Conservation (phyloP, 23 red algal genomes). For the Cyanidioschyzon merolae region DNA sequence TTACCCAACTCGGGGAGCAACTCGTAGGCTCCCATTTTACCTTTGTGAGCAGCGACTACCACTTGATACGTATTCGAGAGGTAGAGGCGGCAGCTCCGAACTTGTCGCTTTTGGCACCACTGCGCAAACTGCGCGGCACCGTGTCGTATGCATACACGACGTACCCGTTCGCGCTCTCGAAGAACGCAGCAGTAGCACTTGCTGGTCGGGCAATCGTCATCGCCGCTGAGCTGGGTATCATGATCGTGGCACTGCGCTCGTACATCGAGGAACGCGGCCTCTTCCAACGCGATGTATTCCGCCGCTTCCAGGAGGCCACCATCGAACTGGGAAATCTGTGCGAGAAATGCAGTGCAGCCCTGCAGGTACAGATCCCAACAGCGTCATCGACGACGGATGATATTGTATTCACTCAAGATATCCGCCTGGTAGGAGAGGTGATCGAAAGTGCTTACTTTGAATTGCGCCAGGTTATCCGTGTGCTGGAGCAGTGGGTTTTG, state of each 20-base stretch:
- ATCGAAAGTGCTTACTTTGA: slow-evolving; percentile 5
- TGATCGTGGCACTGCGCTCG: slow-evolving; percentile 26
- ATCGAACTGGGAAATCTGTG: background rate
- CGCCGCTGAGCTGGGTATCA: slow-evolving; percentile 49
- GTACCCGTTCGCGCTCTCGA: slow-evolving; percentile 66
- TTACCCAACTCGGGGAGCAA: slow-evolving; percentile 32
- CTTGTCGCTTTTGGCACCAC: slow-evolving; percentile 39
- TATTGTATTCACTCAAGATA: background rate
- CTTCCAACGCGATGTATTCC: background rate
- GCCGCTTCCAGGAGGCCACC: slow-evolving; percentile 10
- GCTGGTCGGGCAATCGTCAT: slow-evolving; percentile 60
- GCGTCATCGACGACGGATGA: background rate
- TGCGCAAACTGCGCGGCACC: slow-evolving; percentile 35
- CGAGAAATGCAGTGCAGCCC: background rate
- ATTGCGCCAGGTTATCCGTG: background rate
- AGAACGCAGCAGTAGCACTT: slow-evolving; percentile 53
- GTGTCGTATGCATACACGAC: slow-evolving; percentile 63
- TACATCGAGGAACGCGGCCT: background rate
- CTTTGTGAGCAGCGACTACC: slow-evolving; percentile 66
- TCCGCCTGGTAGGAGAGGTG: background rate
- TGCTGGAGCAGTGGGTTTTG: background rate
- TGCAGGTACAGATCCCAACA: background rate
- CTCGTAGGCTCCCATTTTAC: slow-evolving; percentile 56
- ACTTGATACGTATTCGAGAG: slow-evolving; percentile 77
- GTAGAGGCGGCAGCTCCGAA: slow-evolving; percentile 48